Evolutionary conservation across 352 stramenopile species (phyloP), one percentile per base, ranked within the genome.

Genomic region (Phytophthora aleatoria): DNA sequence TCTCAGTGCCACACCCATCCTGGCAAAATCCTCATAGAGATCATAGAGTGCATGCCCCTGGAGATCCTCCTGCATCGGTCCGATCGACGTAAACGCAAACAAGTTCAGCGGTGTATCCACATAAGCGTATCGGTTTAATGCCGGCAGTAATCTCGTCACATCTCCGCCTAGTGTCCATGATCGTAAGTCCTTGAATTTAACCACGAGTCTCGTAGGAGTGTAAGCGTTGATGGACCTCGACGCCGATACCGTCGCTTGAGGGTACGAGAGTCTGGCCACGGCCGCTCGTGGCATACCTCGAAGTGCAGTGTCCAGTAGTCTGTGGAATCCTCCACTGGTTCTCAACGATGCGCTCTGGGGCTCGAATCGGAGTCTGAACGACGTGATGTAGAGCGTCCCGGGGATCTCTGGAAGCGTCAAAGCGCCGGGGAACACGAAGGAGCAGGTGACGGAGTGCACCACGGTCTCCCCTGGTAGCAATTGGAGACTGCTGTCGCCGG

Each of bases 161-260:
- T 94, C 81, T 20, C 87, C 87, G n/a, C 61, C 57, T 3, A 95
- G 60, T 26, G 71, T 85, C 87, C 87, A 95, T 11, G 77, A 74
- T 0, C 83, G 74, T 30, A 92, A 65, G 56, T 93, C 84, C 49
- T 92, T 92, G 53, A 94, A 94, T 67, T 92, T 89, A 55, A 95
- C 42, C 36, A 93, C 78, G 8, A 95, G 64, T 52, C 84, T 71
- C 10, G 79, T 79, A 5, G 82, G 85, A 15, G 74, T 55, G 39
- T 67, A 70, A 13, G 43, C 31, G 44, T 67, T 67, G 9, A 69
- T 39, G 0, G 79, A 72, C 12, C 76, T 74, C 20, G 67, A 72
- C 12, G 71, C 66, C 1, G 71, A 28, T 0, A 54, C 57, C 6
- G 77, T 74, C 3, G 70, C 52, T 57, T 91, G 85, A 31, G 85